A percentile compares a stretch with the other conserved stretches of the same genome.
phyloP scores from a whole-genome alignment of 768 basidiomycete species.

The Trametes maxima region DNA sequence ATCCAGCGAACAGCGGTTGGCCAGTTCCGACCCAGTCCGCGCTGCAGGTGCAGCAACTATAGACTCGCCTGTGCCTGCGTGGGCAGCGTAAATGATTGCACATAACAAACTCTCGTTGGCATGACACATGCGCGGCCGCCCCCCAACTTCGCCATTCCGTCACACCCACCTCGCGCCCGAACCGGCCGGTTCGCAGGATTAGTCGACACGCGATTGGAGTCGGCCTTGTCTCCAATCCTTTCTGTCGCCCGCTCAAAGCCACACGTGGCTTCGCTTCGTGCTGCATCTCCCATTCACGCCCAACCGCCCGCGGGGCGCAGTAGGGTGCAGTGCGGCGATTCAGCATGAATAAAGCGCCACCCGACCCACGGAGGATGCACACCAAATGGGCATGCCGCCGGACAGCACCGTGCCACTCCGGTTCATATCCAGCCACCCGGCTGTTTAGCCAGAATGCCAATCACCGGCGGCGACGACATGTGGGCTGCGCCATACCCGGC shows the following conservation, averaged over 20 bases:
- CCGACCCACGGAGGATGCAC: not conserved
- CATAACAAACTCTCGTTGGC: constrained; percentile 16
- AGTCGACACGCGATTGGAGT: constrained; percentile 7
- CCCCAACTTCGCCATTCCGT: constrained; percentile 8
- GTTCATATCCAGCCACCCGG: constrained; percentile 6
- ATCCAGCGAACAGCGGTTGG: too few relatives aligned
- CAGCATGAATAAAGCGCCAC: not conserved
- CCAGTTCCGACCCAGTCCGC: too few relatives aligned
- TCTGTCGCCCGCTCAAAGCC: not conserved
- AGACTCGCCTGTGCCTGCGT: constrained; percentile 6
- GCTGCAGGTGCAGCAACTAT: not conserved
- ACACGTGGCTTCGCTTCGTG: constrained; percentile 4
- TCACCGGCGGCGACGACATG: not conserved
- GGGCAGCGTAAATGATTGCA: constrained; percentile 1
- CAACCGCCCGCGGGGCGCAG: not conserved
- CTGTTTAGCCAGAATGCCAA: not conserved
- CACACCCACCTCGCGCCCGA: constrained; percentile 10
- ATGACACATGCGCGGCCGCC: constrained; percentile 9
- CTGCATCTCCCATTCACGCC: not conserved
- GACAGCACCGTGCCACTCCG: constrained; percentile 2
- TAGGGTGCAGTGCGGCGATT: constrained; percentile 8
- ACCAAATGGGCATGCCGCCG: not conserved
- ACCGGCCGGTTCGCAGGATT: constrained; percentile 7
- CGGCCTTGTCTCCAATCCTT: constrained; percentile 5
- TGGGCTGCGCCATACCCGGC: not conserved